phyloP scores from a whole-genome alignment of 176 grass and related monocot genomes.

The Carex parvula region DNA sequence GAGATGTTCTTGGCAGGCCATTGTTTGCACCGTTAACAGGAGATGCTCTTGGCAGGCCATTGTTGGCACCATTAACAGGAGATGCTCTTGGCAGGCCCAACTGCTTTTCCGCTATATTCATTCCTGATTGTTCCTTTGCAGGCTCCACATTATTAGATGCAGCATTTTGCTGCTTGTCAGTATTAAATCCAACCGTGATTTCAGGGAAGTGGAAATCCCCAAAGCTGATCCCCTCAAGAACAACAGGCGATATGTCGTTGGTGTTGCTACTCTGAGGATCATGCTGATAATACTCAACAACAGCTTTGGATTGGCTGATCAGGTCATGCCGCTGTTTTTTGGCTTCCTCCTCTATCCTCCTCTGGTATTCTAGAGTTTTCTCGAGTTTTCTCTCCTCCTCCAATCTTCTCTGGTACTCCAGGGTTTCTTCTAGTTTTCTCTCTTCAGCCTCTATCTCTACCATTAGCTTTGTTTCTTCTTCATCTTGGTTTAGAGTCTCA shows the following conservation, averaged over 20 bases:
- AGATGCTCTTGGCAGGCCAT: no score
- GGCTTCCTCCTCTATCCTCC: slow-evolving; percentile 71
- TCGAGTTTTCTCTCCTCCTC: slow-evolving; percentile 92
- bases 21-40: no score
- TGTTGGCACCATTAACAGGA: no score
- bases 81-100: not conserved
- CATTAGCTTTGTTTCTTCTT: slow-evolving; percentile 56
- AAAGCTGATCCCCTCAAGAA: slow-evolving; percentile 73
- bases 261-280: slow-evolving; percentile 30
- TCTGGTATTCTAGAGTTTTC: slow-evolving; percentile 83
- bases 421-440: slow-evolving; percentile 75
- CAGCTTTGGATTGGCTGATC: slow-evolving; percentile 46
- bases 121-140: slow-evolving; percentile 36
- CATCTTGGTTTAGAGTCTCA: slow-evolving; percentile 55
- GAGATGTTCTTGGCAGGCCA: no score
- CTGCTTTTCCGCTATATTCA: slow-evolving; percentile 54
- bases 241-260: slow-evolving; percentile 21
- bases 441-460: slow-evolving; percentile 74
- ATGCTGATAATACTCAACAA: slow-evolving; percentile 32
- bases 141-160: slow-evolving; percentile 26
- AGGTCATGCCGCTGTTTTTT: slow-evolving; percentile 54
- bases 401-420: slow-evolving; percentile 64
- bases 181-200: slow-evolving; percentile 13
- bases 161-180: slow-evolving; percentile 3
- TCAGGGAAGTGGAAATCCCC: slow-evolving; percentile 70